A percentile compares a stretch with the other conserved stretches of the same genome.
Evolutionary conservation across 1,139 yeast species (phyloP).

Genomic region (Saccharomycopsis phalli): DNA sequence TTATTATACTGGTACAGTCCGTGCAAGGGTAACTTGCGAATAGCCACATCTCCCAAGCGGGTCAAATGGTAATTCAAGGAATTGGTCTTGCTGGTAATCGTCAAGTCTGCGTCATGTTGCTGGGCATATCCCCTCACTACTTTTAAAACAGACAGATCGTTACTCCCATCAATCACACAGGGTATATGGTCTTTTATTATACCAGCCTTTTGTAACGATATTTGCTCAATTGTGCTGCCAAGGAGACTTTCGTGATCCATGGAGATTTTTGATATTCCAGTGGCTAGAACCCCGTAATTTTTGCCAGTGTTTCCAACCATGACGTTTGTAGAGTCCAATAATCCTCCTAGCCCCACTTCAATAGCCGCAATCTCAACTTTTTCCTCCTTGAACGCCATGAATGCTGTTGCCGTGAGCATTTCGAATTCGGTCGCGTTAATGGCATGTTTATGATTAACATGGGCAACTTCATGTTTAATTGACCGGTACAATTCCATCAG

Average conservation of each 20-base stretch:
- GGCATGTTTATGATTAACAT: slow-evolving; percentile 29
- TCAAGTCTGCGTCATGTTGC: slow-evolving; percentile 11
- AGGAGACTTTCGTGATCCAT: slow-evolving; percentile 73
- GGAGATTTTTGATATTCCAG: slow-evolving; percentile 79
- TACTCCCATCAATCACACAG: slow-evolving; percentile 66
- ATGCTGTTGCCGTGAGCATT: slow-evolving; percentile 72
- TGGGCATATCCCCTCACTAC: slow-evolving; percentile 29
- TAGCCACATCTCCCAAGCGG: slow-evolving; percentile 24
- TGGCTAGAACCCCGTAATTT: slow-evolving; percentile 52
- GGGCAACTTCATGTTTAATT: slow-evolving; percentile 31
- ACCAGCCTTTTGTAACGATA: slow-evolving; percentile 79
- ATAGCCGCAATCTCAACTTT: slow-evolving; percentile 64
- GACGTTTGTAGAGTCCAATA: slow-evolving; percentile 81
- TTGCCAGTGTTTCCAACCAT: slow-evolving; percentile 26
- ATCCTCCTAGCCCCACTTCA: slow-evolving; percentile 90
- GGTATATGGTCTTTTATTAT: slow-evolving; percentile 57
- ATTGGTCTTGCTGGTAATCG: slow-evolving; percentile 9
- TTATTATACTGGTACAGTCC: slow-evolving; percentile 72
- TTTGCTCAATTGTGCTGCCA: slow-evolving; percentile 53
- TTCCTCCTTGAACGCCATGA: slow-evolving; percentile 54
- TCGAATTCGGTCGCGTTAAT: slow-evolving; percentile 84
- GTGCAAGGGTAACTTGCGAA: slow-evolving; percentile 42
- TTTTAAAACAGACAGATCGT: slow-evolving; percentile 40
- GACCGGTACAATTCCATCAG: slow-evolving; percentile 36
- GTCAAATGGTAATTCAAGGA: slow-evolving; percentile 22